Evolutionary conservation across 352 stramenopile species (phyloP).

Genomic region (Phytophthora cactorum): DNA sequence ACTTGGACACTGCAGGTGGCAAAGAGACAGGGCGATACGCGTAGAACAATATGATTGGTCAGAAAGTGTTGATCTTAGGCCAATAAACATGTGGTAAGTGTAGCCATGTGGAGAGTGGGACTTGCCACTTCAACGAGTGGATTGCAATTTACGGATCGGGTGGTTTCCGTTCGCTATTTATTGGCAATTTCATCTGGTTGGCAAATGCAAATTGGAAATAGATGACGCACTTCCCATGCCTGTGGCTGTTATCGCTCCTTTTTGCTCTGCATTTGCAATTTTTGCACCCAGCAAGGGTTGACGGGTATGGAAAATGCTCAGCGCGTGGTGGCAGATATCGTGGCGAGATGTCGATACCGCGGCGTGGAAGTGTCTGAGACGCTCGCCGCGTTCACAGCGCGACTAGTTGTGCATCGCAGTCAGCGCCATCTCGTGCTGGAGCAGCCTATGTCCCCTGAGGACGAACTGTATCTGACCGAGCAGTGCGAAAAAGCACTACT

Average conservation of each 20-base stretch:
- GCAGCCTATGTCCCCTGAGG: conserved; percentile 68
- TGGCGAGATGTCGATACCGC: conserved; percentile 73
- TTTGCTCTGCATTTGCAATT: conserved; percentile 17
- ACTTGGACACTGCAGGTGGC: neutral
- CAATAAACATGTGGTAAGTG: conserved; percentile 11
- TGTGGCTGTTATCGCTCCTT: conserved; percentile 3
- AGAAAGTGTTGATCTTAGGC: conserved; percentile 3
- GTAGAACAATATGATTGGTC: conserved; percentile 16
- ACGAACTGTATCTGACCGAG: conserved; percentile 80
- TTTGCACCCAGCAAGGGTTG: neutral
- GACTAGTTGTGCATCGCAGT: conserved; percentile 73
- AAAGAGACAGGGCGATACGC: conserved; percentile 9
- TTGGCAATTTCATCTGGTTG: neutral
- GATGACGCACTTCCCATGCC: conserved; percentile 18
- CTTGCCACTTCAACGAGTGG: conserved; percentile 19
- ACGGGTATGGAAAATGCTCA: conserved; percentile 66
- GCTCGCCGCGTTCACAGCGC: conserved; percentile 86
- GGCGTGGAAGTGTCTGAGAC: conserved; percentile 88
- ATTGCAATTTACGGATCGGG: conserved; percentile 1
- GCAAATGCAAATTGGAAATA: neutral
- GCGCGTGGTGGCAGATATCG: conserved; percentile 73
- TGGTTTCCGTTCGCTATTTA: conserved; percentile 17
- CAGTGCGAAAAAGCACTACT: conserved; percentile 79
- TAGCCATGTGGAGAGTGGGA: conserved; percentile 23
- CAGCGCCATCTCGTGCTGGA: conserved; percentile 76